Conservation (phyloP, 176 grass and related monocot genomes). For the Juncus inflexus region DNA sequence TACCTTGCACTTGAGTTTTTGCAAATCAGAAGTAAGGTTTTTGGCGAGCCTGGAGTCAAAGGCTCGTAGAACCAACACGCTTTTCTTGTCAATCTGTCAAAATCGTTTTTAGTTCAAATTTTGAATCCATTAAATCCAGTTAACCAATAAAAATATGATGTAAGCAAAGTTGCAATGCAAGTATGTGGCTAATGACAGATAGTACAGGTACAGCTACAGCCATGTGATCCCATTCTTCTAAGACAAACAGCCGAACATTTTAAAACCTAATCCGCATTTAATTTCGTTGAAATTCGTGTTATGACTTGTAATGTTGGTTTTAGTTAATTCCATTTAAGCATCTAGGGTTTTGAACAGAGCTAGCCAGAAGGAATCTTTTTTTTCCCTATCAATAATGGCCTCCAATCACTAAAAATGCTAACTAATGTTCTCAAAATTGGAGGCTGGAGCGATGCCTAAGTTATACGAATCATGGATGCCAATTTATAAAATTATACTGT, state of each 20-base stretch:
- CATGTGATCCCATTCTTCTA: slow-evolving; percentile 34
- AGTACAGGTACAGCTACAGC: neutral
- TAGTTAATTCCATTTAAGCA: neutral
- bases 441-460: too few relatives aligned
- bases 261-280: slow-evolving; percentile 10
- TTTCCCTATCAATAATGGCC: neutral
- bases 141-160: too few relatives aligned
- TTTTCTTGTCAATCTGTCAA: slow-evolving; percentile 27
- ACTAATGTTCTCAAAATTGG: too few relatives aligned
- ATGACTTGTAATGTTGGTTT: slow-evolving; percentile 9
- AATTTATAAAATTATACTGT: too few relatives aligned
- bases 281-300: slow-evolving; percentile 4
- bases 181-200: neutral
- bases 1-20: slow-evolving; percentile 47
- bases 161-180: neutral
- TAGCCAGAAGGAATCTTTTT: slow-evolving; percentile 4
- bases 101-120: neutral
- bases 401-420: too few relatives aligned
- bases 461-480: too few relatives aligned
- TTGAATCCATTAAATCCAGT: slow-evolving; percentile 9
- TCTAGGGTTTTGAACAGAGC: slow-evolving; percentile 16
- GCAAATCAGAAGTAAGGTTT: slow-evolving; percentile 32
- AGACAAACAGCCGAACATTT: slow-evolving; percentile 16
- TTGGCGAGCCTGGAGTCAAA: slow-evolving; percentile 42
- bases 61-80: slow-evolving; percentile 29